Evolutionary conservation across 345 rosid genomes (phyloP).

Genomic region (Tarenaya hassleriana): DNA sequence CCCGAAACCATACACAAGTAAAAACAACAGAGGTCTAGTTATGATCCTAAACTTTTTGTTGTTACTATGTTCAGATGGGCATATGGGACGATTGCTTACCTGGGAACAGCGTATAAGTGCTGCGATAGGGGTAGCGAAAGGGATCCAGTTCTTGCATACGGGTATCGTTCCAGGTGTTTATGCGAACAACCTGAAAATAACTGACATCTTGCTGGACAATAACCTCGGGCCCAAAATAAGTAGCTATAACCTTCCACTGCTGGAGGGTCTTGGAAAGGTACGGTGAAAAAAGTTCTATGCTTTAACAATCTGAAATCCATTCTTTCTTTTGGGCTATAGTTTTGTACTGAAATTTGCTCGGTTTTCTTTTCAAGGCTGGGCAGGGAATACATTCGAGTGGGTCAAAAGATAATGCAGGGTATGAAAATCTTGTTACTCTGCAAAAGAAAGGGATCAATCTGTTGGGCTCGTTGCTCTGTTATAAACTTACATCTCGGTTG

Average conservation of each 20-base stretch:
- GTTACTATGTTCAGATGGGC: slow-evolving; percentile 39
- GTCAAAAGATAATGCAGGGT: slow-evolving; percentile 52
- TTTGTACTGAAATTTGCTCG: slow-evolving; percentile 14
- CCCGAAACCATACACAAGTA: neutral
- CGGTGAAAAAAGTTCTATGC: no score
- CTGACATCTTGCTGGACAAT: slow-evolving; percentile 79
- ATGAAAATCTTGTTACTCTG: slow-evolving; percentile 16
- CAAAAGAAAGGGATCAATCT: neutral
- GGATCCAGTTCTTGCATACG: slow-evolving; percentile 85
- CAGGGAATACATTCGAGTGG: slow-evolving; percentile 39
- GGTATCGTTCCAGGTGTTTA: slow-evolving; percentile 82
- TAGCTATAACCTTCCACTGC: slow-evolving; percentile 76
- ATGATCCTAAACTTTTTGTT: neutral
- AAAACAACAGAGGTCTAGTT: neutral
- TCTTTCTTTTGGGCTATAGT: slow-evolving; percentile 1
- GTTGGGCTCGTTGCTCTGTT: no score
- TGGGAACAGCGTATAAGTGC: slow-evolving; percentile 85
- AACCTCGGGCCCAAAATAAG: slow-evolving; percentile 71
- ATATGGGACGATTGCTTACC: slow-evolving; percentile 38
- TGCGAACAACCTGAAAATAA: slow-evolving; percentile 69
- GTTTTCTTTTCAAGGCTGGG: slow-evolving; percentile 38
- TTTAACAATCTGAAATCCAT: no score
- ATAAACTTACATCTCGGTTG: no score
- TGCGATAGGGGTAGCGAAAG: slow-evolving; percentile 81
- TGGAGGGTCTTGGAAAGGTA: slow-evolving; percentile 62